These are phyloP conservation scores for Dissoconium aciculare DNA, from an alignment of 2,329 filamentous ascomycete genomes.

Conservation along the genomic window DNA sequence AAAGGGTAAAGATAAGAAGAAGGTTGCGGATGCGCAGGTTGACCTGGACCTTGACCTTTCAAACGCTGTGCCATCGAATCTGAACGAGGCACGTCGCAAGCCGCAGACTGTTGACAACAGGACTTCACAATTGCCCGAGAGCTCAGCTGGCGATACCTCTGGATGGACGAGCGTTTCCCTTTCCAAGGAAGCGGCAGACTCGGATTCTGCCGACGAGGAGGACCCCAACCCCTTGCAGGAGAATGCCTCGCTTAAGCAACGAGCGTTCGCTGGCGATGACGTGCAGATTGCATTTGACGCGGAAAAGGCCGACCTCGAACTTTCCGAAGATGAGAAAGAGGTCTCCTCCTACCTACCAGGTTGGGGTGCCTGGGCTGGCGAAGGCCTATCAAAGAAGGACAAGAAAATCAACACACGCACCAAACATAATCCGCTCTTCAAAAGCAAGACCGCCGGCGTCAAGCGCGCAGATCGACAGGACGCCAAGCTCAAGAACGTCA, in stretches of 20 bases:
- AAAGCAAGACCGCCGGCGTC: constrained; percentile 49
- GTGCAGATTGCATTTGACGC: constrained; percentile 64
- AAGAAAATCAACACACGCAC: constrained; percentile 43
- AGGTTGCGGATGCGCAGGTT: constrained; percentile 3
- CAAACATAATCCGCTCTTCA: constrained; percentile 37
- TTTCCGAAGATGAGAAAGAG: constrained; percentile 69
- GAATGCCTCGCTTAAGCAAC: constrained; percentile 54
- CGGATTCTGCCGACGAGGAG: too few relatives aligned
- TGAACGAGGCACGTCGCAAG: too few relatives aligned
- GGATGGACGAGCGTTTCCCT: constrained; percentile 32
- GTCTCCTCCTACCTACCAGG: constrained; percentile 77
- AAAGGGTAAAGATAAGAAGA: constrained; percentile 7
- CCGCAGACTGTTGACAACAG: too few relatives aligned
- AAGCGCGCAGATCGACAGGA: constrained; percentile 68
- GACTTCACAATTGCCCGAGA: too few relatives aligned
- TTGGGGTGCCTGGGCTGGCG: constrained; percentile 86
- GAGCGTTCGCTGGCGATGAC: constrained; percentile 79
- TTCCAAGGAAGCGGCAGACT: too few relatives aligned
- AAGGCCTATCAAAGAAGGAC: constrained; percentile 59
- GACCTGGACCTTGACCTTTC: constrained; percentile 1
- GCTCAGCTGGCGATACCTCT: constrained; percentile 24
- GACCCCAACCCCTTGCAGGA: constrained; percentile 17
- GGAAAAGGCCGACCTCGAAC: constrained; percentile 59
- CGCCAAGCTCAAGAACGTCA: constrained; percentile 65
- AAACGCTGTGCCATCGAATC: too few relatives aligned